These are phyloP conservation scores for Pistacia integerrima DNA, from an alignment of 345 rosid genomes.

Conservation along the genomic window DNA sequence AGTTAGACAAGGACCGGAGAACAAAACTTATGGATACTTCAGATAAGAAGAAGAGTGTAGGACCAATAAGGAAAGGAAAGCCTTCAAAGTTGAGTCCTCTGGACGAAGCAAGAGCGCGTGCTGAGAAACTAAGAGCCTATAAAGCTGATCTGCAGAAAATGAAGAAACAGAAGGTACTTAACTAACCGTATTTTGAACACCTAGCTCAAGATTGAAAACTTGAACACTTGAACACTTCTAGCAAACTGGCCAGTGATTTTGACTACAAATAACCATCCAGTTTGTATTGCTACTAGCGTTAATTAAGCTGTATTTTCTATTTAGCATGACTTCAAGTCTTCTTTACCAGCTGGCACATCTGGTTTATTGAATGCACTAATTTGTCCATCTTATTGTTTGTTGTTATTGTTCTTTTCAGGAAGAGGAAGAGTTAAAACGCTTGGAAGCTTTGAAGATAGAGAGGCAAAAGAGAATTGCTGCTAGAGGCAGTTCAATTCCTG, in stretches of 20 bases:
- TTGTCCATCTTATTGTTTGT: conserved; percentile 1
- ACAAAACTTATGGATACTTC: conserved; percentile 47
- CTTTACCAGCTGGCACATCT: background rate
- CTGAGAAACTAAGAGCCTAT: conserved; percentile 82
- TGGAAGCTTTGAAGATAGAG: conserved; percentile 74
- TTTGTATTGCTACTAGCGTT: conserved; percentile 15
- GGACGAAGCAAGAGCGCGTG: conserved; percentile 95
- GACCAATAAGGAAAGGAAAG: conserved; percentile 79
- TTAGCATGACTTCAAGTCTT: background rate
- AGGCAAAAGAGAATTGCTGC: conserved; percentile 94
- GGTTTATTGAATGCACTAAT: background rate
- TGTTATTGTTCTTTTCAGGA: conserved; percentile 49
- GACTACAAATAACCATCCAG: background rate
- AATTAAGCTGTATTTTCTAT: conserved; percentile 3
- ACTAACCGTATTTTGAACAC: conserved; percentile 2
- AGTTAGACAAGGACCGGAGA: conserved; percentile 60
- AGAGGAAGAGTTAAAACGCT: conserved; percentile 71
- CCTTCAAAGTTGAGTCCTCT: conserved; percentile 79
- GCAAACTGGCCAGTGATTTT: background rate
- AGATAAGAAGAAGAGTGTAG: conserved; percentile 68
- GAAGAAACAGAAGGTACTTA: conserved; percentile 87
- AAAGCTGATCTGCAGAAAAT: conserved; percentile 96
- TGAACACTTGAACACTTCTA: background rate
- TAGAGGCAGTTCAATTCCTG: conserved; percentile 51
- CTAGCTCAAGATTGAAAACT: conserved; percentile 2